Conservation (phyloP, 805 yeast species). For the Clavispora asparagi region DNA sequence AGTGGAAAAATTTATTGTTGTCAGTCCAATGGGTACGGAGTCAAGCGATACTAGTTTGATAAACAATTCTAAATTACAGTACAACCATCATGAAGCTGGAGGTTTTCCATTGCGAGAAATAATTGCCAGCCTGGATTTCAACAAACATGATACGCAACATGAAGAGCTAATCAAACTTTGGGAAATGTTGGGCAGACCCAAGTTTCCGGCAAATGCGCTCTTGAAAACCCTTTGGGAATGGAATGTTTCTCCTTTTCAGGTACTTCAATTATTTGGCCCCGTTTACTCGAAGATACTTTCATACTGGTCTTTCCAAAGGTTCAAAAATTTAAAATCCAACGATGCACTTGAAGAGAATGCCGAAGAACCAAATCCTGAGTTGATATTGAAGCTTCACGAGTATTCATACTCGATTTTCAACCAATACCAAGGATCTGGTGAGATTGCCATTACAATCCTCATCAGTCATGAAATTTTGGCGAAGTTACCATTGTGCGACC, state of each 20-base stretch:
- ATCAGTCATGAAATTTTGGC: constrained; percentile 38
- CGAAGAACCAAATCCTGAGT: constrained; percentile 5
- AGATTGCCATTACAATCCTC: constrained; percentile 37
- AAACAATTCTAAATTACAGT: constrained; percentile 24
- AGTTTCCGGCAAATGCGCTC: constrained; percentile 28
- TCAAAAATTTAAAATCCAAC: constrained; percentile 24
- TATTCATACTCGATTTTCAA: constrained; percentile 39
- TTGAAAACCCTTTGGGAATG: constrained; percentile 34
- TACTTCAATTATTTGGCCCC: constrained; percentile 35
- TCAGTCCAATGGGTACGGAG: constrained; percentile 43
- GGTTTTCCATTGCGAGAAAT: constrained; percentile 34
- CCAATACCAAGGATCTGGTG: constrained; percentile 41
- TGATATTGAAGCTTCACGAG: constrained; percentile 33
- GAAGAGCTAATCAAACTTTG: constrained; percentile 20
- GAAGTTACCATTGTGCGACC: constrained; percentile 34
- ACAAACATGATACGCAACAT: constrained; percentile 13
- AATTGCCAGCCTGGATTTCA: constrained; percentile 14
- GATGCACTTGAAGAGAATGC: constrained; percentile 5
- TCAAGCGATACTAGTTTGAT: constrained; percentile 31
- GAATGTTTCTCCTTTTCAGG: constrained; percentile 35
- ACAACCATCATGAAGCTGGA: constrained; percentile 29
- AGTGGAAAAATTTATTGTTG: constrained; percentile 22
- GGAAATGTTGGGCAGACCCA: constrained; percentile 33
- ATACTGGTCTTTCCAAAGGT: constrained; percentile 38
- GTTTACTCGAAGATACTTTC: constrained; percentile 36